These are phyloP conservation scores for Sarocladiaceae sp. DNA, from an alignment of 2,329 filamentous ascomycete species.

Conservation along the genomic window DNA sequence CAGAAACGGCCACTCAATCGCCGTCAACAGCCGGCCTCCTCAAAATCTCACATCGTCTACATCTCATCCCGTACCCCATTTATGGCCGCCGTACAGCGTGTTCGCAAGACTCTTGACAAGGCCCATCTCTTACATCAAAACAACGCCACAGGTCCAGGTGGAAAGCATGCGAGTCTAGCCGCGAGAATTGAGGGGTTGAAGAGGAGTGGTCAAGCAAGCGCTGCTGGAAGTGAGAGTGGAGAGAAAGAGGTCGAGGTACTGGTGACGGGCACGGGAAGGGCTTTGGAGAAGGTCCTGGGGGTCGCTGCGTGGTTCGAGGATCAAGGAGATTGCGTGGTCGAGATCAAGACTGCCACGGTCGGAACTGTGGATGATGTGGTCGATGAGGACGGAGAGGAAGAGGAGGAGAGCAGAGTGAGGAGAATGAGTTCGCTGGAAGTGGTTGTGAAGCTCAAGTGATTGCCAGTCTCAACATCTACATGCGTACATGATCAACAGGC, in stretches of 20 bases:
- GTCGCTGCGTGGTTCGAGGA: slow-evolving; percentile 63
- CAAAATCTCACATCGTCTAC: slow-evolving; percentile 53
- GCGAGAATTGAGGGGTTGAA: slow-evolving; percentile 41
- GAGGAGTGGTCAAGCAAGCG: slow-evolving; percentile 20
- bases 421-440: slow-evolving; percentile 50
- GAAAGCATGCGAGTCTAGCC: slow-evolving; percentile 41
- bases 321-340: slow-evolving; percentile 54
- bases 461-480: background rate
- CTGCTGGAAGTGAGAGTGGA: slow-evolving; percentile 20
- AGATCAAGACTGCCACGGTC: slow-evolving; percentile 58
- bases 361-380: slow-evolving; percentile 66
- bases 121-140: slow-evolving; percentile 25
- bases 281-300: slow-evolving; percentile 58
- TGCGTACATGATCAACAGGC: background rate
- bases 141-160: slow-evolving; percentile 34
- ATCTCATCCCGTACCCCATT: slow-evolving; percentile 62
- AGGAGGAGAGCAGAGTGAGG: slow-evolving; percentile 37
- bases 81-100: slow-evolving; percentile 62
- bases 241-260: slow-evolving; percentile 37
- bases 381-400: slow-evolving; percentile 32
- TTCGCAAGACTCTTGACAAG: slow-evolving; percentile 57
- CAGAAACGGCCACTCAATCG: slow-evolving; percentile 44
- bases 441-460: slow-evolving; percentile 40
- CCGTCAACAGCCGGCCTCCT: slow-evolving; percentile 36
- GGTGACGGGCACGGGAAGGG: slow-evolving; percentile 62